Conservation (phyloP, 78 protist genomes). For the Diacronema lutheri region DNA sequence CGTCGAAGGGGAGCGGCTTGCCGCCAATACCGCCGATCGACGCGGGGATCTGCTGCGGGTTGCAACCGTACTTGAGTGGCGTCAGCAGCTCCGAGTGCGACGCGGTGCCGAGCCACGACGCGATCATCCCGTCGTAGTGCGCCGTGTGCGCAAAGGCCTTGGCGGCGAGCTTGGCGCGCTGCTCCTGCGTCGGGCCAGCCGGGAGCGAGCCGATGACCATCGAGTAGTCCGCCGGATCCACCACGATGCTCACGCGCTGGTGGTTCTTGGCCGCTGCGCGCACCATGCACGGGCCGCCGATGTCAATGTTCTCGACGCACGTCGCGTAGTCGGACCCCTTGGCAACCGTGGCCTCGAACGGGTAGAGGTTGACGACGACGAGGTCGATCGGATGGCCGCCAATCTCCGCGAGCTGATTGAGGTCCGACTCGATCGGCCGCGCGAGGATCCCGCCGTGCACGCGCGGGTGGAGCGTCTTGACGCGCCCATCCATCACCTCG, state of each 20-base stretch:
- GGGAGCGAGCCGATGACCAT: not conserved
- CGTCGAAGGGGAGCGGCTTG: constrained; percentile 19
- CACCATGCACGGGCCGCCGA: constrained; percentile 59
- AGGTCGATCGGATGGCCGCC: constrained; percentile 42
- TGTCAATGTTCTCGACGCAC: constrained; percentile 59
- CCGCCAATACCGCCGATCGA: not conserved
- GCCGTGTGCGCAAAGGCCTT: constrained; percentile 50
- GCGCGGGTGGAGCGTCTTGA: constrained; percentile 48
- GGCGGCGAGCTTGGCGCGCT: constrained; percentile 14
- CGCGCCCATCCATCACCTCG: constrained; percentile 57
- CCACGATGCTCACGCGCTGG: constrained; percentile 26
- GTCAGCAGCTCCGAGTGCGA: not conserved
- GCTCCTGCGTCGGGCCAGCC: constrained; percentile 10
- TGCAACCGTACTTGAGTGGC: constrained; percentile 75
- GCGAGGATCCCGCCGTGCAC: constrained; percentile 50
- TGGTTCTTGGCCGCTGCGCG: constrained; percentile 52
- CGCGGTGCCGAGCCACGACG: constrained; percentile 15
- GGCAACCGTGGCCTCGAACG: constrained; percentile 51
- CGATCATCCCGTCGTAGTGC: constrained; percentile 37
- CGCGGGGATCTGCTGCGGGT: constrained; percentile 75
- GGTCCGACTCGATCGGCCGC: constrained; percentile 20
- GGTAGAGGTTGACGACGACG: constrained; percentile 49
- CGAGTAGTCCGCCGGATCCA: constrained; percentile 7
- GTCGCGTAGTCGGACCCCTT: constrained; percentile 39
- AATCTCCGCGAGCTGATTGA: constrained; percentile 10